A percentile compares a stretch with the other conserved stretches of the same genome.
These are phyloP conservation scores for Chionographis japonica DNA, from an alignment of 106 monocot species.

Conservation along the genomic window DNA sequence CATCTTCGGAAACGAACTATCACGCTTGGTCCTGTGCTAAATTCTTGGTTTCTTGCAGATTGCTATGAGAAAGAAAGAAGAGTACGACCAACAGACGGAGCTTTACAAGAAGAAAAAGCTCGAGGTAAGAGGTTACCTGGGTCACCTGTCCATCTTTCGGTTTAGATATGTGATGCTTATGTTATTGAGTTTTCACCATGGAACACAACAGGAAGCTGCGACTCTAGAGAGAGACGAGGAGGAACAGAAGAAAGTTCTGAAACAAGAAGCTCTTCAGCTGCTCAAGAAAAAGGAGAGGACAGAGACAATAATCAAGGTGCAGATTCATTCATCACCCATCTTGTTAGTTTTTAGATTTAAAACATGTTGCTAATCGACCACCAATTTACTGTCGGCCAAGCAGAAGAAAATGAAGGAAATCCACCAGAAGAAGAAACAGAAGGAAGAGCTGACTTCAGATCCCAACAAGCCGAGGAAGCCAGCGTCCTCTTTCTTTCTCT, in stretches of 20 bases:
- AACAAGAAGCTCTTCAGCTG: constrained; percentile 93
- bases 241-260: constrained; percentile 65
- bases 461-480: constrained; percentile 91
- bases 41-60: constrained; percentile 22
- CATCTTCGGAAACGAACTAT: neutral
- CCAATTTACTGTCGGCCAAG: neutral
- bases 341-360: neutral
- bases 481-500: constrained; percentile 67
- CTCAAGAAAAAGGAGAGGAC: constrained; percentile 95
- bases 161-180: neutral
- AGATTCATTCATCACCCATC: neutral
- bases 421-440: constrained; percentile 35
- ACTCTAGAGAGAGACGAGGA: constrained; percentile 58
- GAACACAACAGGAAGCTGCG: constrained; percentile 49
- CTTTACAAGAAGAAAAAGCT: constrained; percentile 57
- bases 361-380: neutral
- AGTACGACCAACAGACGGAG: constrained; percentile 58
- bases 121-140: constrained; percentile 27
- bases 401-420: constrained; percentile 69
- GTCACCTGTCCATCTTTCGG: neutral
- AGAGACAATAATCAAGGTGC: constrained; percentile 83
- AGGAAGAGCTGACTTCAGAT: constrained; percentile 38
- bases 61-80: constrained; percentile 58
- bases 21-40: neutral
- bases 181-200: neutral